These are phyloP conservation scores for Xylaria polymorpha DNA, from an alignment of 2,329 filamentous ascomycete genomes.

Conservation along the genomic window DNA sequence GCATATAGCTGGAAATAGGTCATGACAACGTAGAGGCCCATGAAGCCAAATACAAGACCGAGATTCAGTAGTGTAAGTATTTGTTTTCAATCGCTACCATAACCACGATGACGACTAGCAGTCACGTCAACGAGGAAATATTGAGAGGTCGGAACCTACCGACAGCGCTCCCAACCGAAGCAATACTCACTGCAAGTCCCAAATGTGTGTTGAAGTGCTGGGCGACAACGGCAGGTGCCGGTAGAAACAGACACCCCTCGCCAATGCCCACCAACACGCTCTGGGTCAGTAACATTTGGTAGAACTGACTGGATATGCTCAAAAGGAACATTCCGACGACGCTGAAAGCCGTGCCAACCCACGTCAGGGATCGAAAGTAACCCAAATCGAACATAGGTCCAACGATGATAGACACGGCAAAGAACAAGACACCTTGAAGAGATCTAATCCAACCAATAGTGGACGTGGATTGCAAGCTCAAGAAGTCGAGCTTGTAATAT, in stretches of 20 bases:
- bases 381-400: conserved; percentile 43
- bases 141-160: conserved; percentile 23
- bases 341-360: conserved; percentile 32
- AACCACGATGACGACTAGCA: background rate
- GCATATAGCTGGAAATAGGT: conserved; percentile 35
- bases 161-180: conserved; percentile 38
- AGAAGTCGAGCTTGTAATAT: conserved; percentile 37
- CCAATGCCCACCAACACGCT: conserved; percentile 37
- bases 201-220: conserved; percentile 38
- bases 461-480: conserved; percentile 31
- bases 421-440: conserved; percentile 40
- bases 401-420: conserved; percentile 33
- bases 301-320: conserved; percentile 32
- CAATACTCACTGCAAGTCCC: conserved; percentile 37
- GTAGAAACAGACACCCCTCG: conserved; percentile 39
- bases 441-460: conserved; percentile 44
- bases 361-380: conserved; percentile 36
- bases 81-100: background rate
- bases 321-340: conserved; percentile 36
- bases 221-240: conserved; percentile 37
- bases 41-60: conserved; percentile 34
- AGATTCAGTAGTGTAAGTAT: conserved; percentile 24
- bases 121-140: background rate
- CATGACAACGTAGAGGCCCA: conserved; percentile 35
- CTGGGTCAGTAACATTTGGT: conserved; percentile 40